phyloP scores from a whole-genome alignment of 225 moss, liverwort and hornwort species.

The Thuidium tamariscinum region DNA sequence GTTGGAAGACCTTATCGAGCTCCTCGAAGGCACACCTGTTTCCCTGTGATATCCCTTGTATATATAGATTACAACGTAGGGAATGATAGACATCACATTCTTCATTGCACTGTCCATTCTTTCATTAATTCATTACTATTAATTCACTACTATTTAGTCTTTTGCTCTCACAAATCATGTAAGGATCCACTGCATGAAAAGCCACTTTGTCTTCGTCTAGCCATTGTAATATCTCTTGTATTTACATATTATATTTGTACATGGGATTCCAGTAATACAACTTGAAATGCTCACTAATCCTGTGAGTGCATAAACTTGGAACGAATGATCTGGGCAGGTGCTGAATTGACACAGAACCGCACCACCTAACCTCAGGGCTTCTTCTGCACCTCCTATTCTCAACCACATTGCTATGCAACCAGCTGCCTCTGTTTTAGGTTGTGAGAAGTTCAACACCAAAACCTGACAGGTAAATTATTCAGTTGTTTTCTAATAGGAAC shows the following conservation, averaged over 20 bases:
- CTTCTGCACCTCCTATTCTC: not conserved
- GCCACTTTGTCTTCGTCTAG: not conserved
- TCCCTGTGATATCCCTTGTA: not conserved
- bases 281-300: not conserved
- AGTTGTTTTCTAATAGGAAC: not conserved
- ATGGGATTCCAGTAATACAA: not conserved
- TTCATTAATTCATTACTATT: not conserved
- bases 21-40: conserved; percentile 28
- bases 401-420: not conserved
- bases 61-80: not conserved
- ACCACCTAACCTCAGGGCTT: not conserved
- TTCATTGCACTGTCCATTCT: not conserved
- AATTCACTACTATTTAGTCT: not conserved
- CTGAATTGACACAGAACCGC: not conserved
- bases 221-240: not conserved
- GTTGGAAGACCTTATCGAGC: conserved; percentile 35
- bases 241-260: not conserved
- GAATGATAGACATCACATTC: not conserved
- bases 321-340: not conserved
- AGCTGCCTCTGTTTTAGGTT: not conserved
- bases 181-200: not conserved
- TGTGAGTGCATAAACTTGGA: not conserved
- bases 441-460: not conserved
- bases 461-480: not conserved
- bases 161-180: not conserved